Base-by-base conservation (phyloP, 495 filamentous ascomycete genomes). In the Penicillium odoratum region DNA sequence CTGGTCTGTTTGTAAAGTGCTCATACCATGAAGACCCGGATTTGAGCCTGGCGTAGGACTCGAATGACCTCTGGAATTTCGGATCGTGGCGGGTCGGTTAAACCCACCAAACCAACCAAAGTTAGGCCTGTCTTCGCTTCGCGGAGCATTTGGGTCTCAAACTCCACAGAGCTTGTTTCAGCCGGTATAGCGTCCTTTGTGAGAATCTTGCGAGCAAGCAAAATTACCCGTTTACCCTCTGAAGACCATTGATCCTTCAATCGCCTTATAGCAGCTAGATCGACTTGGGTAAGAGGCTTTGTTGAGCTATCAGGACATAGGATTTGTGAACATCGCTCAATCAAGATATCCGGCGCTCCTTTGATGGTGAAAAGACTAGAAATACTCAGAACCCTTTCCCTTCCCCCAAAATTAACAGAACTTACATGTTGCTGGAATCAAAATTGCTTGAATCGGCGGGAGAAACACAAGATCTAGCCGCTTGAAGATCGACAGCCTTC, bases 71-170 rank as follows among this genome's bases (percentile, higher is more conserved):
- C 76, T 0, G 81, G 80, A 31, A 88, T 89, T 64, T 90, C 87
- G 1, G 80, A 76, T 25, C 86, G 78, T 2, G 85, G 83, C 0
- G 88, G 88, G 67, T 91, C 87, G 36, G 86, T 77, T 45, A 91
- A 85, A 28, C 79, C 84, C 26, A 90, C 76, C 3, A 90, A 59
- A 7, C 88, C 86, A 10, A 89, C 82, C 3, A 90, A 63, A 0
- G 76, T 82, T 7, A 89, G 76, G 33, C 74, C 81, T 4, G 71
- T 53, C 46, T 66, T 72, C 13, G 81, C 81, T 29, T 79, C 71
- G 28, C 70, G 66, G 25, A 78, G 59, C 11, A 84, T 73, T 42
- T 82, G 78, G 3, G 74, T 70, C 57, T 86, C 84, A 54, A 81
- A 86, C 8, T 77, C 74, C 13, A 63, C 65, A 4, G 78, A 78